Evolutionary conservation across 1,139 yeast genomes (phyloP).

Genomic region (Scheffersomyces titani): DNA sequence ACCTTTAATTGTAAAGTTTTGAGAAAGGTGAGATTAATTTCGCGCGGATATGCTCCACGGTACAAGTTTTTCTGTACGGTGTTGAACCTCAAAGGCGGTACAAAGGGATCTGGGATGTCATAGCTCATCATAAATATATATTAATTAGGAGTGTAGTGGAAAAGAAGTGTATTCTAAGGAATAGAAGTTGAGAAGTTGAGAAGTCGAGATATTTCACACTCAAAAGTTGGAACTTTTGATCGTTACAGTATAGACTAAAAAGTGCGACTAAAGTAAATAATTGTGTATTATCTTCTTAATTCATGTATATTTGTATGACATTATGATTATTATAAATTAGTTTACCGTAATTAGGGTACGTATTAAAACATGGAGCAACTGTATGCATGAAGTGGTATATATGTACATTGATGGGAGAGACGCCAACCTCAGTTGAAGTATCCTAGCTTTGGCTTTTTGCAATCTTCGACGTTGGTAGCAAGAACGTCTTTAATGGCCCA

Average conservation of each 20-base stretch:
- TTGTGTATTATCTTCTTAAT: background rate
- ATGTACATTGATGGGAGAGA: background rate
- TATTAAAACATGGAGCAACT: background rate
- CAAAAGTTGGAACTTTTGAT: no score
- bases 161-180: background rate
- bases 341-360: background rate
- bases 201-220: no score
- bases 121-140: slow-evolving; percentile 13
- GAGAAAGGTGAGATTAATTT: slow-evolving; percentile 72
- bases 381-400: background rate
- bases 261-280: background rate
- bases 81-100: slow-evolving; percentile 82
- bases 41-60: slow-evolving; percentile 87
- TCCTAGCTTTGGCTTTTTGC: slow-evolving; percentile 40
- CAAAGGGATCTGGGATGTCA: slow-evolving; percentile 42
- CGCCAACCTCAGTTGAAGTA: background rate
- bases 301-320: background rate
- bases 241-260: background rate
- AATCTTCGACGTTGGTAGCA: slow-evolving; percentile 71
- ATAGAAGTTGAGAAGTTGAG: no score
- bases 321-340: background rate
- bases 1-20: slow-evolving; percentile 66
- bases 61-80: slow-evolving; percentile 69
- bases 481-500: slow-evolving; percentile 78
- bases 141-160: background rate